These are phyloP conservation scores for Rhodotorula sp. DNA, from an alignment of 1,284 basidiomycete species.

Conservation along the genomic window DNA sequence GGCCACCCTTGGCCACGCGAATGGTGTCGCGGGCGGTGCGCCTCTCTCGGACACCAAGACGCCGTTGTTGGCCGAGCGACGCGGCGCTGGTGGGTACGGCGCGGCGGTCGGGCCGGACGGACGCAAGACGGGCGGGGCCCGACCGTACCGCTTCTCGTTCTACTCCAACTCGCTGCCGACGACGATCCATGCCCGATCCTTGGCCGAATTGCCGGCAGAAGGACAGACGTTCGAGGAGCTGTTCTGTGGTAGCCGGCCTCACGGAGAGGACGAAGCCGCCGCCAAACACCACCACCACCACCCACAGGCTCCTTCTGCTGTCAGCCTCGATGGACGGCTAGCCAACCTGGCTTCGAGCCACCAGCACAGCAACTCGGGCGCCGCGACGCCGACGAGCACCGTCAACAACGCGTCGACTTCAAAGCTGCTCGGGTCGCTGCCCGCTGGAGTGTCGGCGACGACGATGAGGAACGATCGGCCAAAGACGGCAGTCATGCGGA, in stretches of 20 bases:
- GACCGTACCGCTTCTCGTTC: slow-evolving; percentile 97
- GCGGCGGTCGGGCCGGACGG: slow-evolving; percentile 11
- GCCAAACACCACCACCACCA: slow-evolving; percentile 22
- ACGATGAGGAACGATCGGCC: slow-evolving; percentile 15
- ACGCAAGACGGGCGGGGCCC: slow-evolving; percentile 55
- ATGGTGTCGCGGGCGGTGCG: slow-evolving; percentile 50
- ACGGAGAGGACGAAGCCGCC: slow-evolving; percentile 23
- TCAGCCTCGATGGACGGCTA: slow-evolving; percentile 25
- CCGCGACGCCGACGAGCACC: background rate
- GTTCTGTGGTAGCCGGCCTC: slow-evolving; percentile 61
- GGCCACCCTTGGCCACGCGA: slow-evolving; percentile 52
- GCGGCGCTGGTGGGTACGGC: slow-evolving; percentile 22
- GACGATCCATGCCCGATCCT: slow-evolving; percentile 89
- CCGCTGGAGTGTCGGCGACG: slow-evolving; percentile 20
- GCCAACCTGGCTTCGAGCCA: slow-evolving; percentile 16
- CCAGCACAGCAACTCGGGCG: slow-evolving; percentile 14
- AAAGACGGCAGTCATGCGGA: slow-evolving; percentile 50
- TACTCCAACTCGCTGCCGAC: slow-evolving; percentile 91
- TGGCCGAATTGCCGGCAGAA: slow-evolving; percentile 90
- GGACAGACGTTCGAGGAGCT: slow-evolving; percentile 91
- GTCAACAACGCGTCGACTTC: slow-evolving; percentile 6
- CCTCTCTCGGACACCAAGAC: slow-evolving; percentile 47
- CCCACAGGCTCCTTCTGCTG: background rate
- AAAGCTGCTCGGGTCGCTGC: slow-evolving; percentile 2
- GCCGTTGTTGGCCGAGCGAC: slow-evolving; percentile 48